Conservation (phyloP, 1,284 basidiomycete species). For the Inonotus hispidus region DNA sequence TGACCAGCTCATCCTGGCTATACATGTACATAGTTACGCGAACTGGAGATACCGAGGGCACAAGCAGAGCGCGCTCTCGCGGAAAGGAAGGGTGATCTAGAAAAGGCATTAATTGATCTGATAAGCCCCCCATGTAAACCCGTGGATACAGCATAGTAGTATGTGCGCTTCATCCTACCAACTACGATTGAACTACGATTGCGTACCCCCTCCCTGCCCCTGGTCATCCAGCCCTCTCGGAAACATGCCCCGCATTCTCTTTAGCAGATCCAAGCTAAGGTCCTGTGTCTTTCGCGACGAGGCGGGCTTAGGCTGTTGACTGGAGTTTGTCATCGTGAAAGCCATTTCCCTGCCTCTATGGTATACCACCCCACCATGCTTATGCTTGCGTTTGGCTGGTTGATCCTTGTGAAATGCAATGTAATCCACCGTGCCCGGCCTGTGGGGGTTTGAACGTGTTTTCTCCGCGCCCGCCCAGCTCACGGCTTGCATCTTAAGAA, state of each 20-base stretch:
- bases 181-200: neutral
- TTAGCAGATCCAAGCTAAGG: too few relatives aligned
- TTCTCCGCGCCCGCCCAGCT: constrained; percentile 4
- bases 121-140: constrained; percentile 8
- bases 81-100: constrained; percentile 43
- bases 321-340: too few relatives aligned
- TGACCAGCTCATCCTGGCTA: neutral
- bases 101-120: constrained; percentile 39
- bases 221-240: too few relatives aligned
- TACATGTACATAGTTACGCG: constrained; percentile 41
- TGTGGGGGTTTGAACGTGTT: constrained; percentile 19
- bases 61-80: constrained; percentile 54
- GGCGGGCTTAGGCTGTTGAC: neutral
- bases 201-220: neutral
- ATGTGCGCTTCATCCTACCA: neutral
- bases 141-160: neutral
- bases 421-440: constrained; percentile 34
- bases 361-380: too few relatives aligned
- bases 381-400: too few relatives aligned
- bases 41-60: constrained; percentile 54
- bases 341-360: too few relatives aligned
- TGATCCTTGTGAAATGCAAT: constrained; percentile 21
- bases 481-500: constrained; percentile 6
- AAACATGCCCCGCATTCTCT: too few relatives aligned
- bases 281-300: too few relatives aligned